A percentile compares a stretch with the other conserved stretches of the same genome.
Conservation (phyloP, 169 alveolate species). For the Cryptosporidium baileyi region DNA sequence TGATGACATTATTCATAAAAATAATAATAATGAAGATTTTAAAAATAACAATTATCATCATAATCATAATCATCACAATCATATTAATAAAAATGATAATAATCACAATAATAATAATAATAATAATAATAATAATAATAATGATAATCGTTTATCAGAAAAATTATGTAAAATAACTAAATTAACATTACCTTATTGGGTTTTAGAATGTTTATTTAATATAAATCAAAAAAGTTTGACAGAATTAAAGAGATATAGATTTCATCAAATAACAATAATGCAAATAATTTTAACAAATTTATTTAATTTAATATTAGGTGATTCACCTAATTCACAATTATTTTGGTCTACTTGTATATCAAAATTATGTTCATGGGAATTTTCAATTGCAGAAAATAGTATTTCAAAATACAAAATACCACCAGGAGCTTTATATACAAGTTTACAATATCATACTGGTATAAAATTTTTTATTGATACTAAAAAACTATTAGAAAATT, state of each 20-base stretch:
- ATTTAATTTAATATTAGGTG: slow-evolving; percentile 54
- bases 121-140: not conserved
- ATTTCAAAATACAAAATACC: slow-evolving; percentile 45
- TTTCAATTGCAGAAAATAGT: slow-evolving; percentile 49
- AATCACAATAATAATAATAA: not conserved
- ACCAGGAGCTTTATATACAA: slow-evolving; percentile 30
- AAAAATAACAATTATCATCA: too few relatives aligned
- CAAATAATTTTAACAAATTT: slow-evolving; percentile 45
- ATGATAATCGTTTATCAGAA: not conserved
- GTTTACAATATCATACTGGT: slow-evolving; percentile 50
- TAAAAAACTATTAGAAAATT: slow-evolving; percentile 24
- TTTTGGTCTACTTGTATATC: slow-evolving; percentile 66
- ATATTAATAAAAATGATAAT: not conserved
- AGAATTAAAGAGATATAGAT: slow-evolving; percentile 6
- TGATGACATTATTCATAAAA: too few relatives aligned
- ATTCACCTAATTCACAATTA: slow-evolving; percentile 61
- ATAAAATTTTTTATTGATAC: slow-evolving; percentile 37
- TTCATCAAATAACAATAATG: slow-evolving; percentile 54
- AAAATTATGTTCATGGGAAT: slow-evolving; percentile 34
- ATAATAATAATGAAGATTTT: not conserved
- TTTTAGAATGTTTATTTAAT: slow-evolving; percentile 30
- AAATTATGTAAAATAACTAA: not conserved
- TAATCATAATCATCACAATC: too few relatives aligned
- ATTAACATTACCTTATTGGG: slow-evolving; percentile 53
- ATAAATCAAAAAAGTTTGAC: slow-evolving; percentile 26